Percentiles rank a stretch among this genome's conserved stretches.
Conservation (phyloP, 2,329 filamentous ascomycete species). For the Massarina eburnea region DNA sequence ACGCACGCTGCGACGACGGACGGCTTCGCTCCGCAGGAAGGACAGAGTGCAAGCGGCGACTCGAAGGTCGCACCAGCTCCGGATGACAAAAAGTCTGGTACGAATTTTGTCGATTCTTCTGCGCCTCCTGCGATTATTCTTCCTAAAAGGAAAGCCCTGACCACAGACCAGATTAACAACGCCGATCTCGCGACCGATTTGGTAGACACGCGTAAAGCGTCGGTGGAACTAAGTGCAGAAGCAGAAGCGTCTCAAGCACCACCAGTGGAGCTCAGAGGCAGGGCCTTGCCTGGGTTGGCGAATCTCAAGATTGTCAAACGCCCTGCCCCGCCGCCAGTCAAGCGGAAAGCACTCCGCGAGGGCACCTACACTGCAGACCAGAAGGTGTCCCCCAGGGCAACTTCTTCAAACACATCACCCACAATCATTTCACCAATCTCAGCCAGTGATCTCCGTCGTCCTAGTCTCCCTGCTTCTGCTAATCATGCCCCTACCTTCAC, state of each 20-base stretch:
- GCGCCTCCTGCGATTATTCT: constrained; percentile 41
- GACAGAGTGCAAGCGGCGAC: constrained; percentile 5
- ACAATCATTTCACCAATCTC: constrained; percentile 10
- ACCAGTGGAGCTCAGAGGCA: constrained; percentile 11
- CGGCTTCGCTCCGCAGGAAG: constrained; percentile 38
- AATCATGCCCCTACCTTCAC: constrained; percentile 37
- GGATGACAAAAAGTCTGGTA: constrained; percentile 43
- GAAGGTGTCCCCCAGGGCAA: constrained; percentile 15
- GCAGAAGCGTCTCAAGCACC: constrained; percentile 4
- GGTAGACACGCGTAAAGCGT: constrained; percentile 6
- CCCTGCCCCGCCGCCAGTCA: constrained; percentile 6
- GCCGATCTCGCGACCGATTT: constrained; percentile 29
- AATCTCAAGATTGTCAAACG: constrained; percentile 14
- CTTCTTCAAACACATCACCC: constrained; percentile 18
- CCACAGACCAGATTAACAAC: constrained; percentile 45
- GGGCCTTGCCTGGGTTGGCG: constrained; percentile 24
- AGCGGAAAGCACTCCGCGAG: constrained; percentile 20
- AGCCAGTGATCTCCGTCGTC: constrained; percentile 28
- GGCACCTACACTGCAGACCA: constrained; percentile 12
- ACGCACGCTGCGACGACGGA: constrained; percentile 44
- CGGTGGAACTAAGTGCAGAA: constrained; percentile 13
- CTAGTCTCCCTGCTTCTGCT: constrained; percentile 32
- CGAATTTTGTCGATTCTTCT: constrained; percentile 30
- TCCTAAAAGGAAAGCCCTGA: constrained; percentile 50
- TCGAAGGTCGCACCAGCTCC: constrained; percentile 12